These are phyloP conservation scores for Fusarium sp. DNA, from an alignment of 2,329 filamentous ascomycete species.

Conservation along the genomic window DNA sequence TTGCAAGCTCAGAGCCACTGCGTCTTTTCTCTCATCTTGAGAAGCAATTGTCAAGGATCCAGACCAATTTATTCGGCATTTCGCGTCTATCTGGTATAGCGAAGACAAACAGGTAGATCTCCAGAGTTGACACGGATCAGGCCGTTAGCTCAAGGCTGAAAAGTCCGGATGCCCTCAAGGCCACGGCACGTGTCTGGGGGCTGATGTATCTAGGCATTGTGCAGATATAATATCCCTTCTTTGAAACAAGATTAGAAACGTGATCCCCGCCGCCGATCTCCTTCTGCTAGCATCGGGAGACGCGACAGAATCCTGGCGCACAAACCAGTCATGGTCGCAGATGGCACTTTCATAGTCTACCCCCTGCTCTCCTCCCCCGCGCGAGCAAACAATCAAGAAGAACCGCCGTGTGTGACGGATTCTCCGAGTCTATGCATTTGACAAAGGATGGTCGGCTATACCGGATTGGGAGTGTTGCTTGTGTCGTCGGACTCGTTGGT, in stretches of 20 bases:
- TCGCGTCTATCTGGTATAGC: conserved; percentile 23
- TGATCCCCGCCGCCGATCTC: conserved; percentile 1
- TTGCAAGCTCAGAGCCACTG: not conserved
- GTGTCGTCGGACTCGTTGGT: conserved; percentile 36
- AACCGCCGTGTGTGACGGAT: conserved; percentile 9
- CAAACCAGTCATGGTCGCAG: conserved; percentile 18
- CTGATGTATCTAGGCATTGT: conserved; percentile 3
- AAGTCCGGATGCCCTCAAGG: conserved; percentile 12
- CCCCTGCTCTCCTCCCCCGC: not conserved
- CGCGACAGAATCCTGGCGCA: not conserved
- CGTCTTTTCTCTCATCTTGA: not conserved
- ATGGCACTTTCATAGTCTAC: not conserved
- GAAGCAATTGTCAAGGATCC: not conserved
- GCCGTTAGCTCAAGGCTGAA: conserved; percentile 31
- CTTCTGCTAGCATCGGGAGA: conserved; percentile 5
- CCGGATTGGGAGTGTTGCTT: conserved; percentile 16
- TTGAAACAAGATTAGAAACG: not conserved
- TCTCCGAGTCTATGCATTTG: conserved; percentile 6
- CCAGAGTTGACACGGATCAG: conserved; percentile 10
- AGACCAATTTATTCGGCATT: conserved; percentile 22
- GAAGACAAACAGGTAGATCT: conserved; percentile 29
- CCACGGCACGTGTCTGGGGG: conserved; percentile 22
- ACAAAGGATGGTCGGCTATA: conserved; percentile 9
- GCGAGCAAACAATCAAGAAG: conserved; percentile 10
- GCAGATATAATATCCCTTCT: conserved; percentile 6